These are phyloP conservation scores for Lactarius deliciosus DNA, from an alignment of 768 basidiomycete genomes.

Conservation along the genomic window DNA sequence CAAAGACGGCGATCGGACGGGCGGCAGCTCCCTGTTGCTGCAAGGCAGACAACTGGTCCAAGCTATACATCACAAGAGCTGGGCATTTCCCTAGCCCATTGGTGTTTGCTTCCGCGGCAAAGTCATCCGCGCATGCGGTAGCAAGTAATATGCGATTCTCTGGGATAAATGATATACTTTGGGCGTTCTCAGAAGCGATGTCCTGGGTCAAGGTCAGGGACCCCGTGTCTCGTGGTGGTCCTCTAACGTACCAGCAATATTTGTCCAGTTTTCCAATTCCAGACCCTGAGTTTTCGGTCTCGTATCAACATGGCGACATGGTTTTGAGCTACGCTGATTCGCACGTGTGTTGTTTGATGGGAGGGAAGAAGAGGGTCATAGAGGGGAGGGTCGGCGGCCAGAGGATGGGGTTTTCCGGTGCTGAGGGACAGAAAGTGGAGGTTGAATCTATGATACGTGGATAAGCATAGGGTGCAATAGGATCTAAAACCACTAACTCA, in stretches of 20 bases:
- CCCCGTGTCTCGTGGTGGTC: neutral
- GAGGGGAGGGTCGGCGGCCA: neutral
- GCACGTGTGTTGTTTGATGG: neutral
- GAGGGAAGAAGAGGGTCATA: neutral
- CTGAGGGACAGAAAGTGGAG: slow-evolving; percentile 17
- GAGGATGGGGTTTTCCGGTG: slow-evolving; percentile 16
- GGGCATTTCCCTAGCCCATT: neutral
- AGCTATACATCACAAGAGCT: slow-evolving; percentile 6
- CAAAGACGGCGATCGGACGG: neutral
- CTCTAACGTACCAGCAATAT: slow-evolving; percentile 13
- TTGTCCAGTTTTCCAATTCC: slow-evolving; percentile 19
- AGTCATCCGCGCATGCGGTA: neutral
- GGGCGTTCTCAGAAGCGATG: neutral
- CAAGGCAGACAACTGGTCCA: neutral
- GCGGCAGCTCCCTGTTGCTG: neutral
- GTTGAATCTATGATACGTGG: neutral
- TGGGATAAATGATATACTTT: slow-evolving; percentile 2
- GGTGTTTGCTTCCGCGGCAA: neutral
- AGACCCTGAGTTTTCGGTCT: neutral
- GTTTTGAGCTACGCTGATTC: neutral
- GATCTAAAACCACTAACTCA: neutral
- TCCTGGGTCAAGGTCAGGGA: neutral
- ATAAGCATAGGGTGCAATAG: neutral
- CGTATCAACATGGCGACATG: neutral
- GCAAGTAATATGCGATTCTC: slow-evolving; percentile 9